Conservation (phyloP, 805 yeast genomes). For the Priceomyces haplophilus region DNA sequence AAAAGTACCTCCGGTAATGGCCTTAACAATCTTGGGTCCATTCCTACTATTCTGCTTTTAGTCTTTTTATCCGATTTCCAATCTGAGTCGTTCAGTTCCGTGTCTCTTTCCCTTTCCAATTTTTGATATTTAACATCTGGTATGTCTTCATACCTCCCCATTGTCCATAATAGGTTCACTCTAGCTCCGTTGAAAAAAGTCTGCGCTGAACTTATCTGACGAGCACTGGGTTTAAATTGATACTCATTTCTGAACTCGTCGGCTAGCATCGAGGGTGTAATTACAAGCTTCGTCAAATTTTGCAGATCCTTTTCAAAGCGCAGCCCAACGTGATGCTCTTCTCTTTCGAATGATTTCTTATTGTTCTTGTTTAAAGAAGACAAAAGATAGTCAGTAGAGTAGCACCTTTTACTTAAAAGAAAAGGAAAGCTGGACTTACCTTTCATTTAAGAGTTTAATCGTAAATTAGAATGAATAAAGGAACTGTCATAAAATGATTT, state of each 20-base stretch:
- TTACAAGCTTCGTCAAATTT: conserved; percentile 9
- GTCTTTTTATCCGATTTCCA: conserved; percentile 13
- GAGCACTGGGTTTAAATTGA: conserved; percentile 11
- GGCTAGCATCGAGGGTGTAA: conserved; percentile 24
- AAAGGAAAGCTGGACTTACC: too few relatives aligned
- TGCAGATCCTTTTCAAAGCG: not conserved
- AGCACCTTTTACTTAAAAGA: not conserved
- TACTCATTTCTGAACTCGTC: conserved; percentile 16
- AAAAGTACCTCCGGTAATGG: conserved; percentile 68
- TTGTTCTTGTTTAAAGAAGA: conserved; percentile 1
- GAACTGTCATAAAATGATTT: too few relatives aligned
- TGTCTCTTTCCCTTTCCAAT: conserved; percentile 15
- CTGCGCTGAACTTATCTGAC: conserved; percentile 22
- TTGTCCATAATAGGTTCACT: conserved; percentile 59
- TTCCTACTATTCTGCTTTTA: conserved; percentile 29
- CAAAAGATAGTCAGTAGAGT: conserved; percentile 9
- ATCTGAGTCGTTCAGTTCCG: conserved; percentile 22
- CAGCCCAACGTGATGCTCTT: not conserved
- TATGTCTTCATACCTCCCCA: conserved; percentile 48
- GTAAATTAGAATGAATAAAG: too few relatives aligned
- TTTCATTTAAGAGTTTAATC: too few relatives aligned
- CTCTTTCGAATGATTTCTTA: not conserved
- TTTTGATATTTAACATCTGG: conserved; percentile 50
- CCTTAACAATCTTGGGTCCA: conserved; percentile 28
- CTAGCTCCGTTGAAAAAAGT: conserved; percentile 43